Evolutionary conservation across 2,329 filamentous ascomycete species (phyloP).

Genomic region (Penicillium occitanis): DNA sequence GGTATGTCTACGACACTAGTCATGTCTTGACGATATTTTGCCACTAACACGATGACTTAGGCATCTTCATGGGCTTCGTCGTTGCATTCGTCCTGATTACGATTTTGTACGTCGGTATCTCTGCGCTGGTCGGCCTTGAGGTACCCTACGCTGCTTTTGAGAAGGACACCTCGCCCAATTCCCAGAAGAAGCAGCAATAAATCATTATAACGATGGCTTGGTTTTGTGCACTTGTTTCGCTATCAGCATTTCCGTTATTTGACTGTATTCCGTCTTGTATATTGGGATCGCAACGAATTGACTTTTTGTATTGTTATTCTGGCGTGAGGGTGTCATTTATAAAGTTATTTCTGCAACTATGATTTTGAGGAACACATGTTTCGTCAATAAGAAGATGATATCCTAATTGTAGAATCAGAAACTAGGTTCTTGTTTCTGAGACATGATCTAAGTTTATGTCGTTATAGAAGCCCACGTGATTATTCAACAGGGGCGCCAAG

Average conservation of each 20-base stretch:
- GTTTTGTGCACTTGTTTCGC: neutral
- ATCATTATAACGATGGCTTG: neutral
- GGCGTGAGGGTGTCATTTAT: neutral
- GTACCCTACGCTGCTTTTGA: slow-evolving; percentile 94
- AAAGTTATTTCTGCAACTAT: neutral
- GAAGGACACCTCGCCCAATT: slow-evolving; percentile 88
- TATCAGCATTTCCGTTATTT: neutral
- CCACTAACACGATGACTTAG: slow-evolving; percentile 35
- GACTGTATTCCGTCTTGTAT: slow-evolving; percentile 5
- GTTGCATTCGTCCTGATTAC: slow-evolving; percentile 68
- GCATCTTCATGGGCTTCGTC: slow-evolving; percentile 83
- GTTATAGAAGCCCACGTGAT: slow-evolving; percentile 10
- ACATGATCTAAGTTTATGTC: neutral
- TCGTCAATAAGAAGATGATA: neutral
- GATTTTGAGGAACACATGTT: neutral
- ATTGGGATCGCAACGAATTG: slow-evolving; percentile 5
- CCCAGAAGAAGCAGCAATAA: slow-evolving; percentile 76
- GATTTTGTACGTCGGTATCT: slow-evolving; percentile 77
- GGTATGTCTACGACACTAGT: slow-evolving; percentile 54
- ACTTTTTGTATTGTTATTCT: slow-evolving; percentile 6
- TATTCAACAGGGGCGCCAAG: slow-evolving; percentile 5
- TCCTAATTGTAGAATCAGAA: neutral
- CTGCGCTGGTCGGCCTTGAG: slow-evolving; percentile 74
- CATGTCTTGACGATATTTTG: neutral
- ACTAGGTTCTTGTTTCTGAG: neutral